Base-by-base conservation (phyloP, 345 rosid genomes). In the Mercurialis annua region DNA sequence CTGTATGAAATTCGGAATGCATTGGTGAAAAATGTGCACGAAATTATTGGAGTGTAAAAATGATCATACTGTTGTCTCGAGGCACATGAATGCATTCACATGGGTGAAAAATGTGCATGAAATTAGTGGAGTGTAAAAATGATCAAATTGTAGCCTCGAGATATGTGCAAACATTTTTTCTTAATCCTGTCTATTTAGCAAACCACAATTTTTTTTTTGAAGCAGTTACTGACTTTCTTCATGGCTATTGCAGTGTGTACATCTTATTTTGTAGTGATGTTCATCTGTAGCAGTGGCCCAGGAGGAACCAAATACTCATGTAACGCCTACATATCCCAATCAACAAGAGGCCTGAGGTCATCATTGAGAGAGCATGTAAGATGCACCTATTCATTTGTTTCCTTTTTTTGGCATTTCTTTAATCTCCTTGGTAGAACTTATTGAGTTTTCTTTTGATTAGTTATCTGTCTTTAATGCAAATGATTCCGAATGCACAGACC, bases 261-360 rank as follows among this genome's bases (percentile, higher is more conserved):
- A 74, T 81, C 97, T 51, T 86, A 94, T 73, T 94, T 91, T 76
- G 89, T 91, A 76, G 96, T 83, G 78, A 85, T 94, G 97, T 91
- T 94, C 72, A 83, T 80, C 53, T 78, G 72, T 55, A 59, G 76
- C 76, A 75, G 68, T 68, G 82, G 77, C 66, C 72, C 74, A 15
- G 84, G 76, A 79, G 73, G 68, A 57, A 80, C 57, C 73, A 85
- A 74, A 72, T 57, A 69, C 31, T 62, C 76, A 30, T 89, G 88
- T 82, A 84, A 74, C 76, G 98, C 92, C 54, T 86, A 94, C 59
- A 81, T 94, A 58, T 85, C 97, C 27, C 89, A 80, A 76, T 94
- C 98, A 60, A 94, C 90, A 55, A 85, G 90, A 83, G 82, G 89
- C 67, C 67, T 94, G 80, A 88, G 99, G 77, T 86, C 95, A 21